A percentile compares a stretch with the other conserved stretches of the same genome.
phyloP scores from a whole-genome alignment of 306 rosid genomes.

The Castanopsis chinensis region DNA sequence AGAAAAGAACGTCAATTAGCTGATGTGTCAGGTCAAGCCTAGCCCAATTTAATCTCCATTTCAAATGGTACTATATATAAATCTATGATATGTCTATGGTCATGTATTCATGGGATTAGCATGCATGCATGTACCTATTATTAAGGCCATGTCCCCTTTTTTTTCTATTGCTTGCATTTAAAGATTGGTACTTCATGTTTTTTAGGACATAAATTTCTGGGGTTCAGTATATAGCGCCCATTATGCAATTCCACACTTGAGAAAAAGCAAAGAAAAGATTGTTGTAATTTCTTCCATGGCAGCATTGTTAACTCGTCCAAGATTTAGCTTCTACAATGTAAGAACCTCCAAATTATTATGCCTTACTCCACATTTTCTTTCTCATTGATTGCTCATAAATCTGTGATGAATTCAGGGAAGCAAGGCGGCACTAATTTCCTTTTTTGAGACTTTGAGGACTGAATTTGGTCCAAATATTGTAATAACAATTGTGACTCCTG shows the following conservation, averaged over 20 bases:
- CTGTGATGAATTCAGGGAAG: slow-evolving; percentile 16
- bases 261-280: slow-evolving; percentile 18
- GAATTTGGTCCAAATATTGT: slow-evolving; percentile 16
- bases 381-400: neutral
- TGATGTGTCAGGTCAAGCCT: no score
- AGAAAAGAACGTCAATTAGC: no score
- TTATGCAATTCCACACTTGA: slow-evolving; percentile 18
- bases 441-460: slow-evolving; percentile 19
- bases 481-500: slow-evolving; percentile 30
- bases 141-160: no score
- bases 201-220: slow-evolving; percentile 22
- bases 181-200: no score
- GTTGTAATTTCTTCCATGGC: slow-evolving; percentile 6
- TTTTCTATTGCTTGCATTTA: no score
- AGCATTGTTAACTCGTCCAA: neutral
- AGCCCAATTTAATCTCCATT: no score
- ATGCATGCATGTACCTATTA: no score
- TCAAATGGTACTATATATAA: no score
- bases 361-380: neutral
- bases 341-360: neutral
- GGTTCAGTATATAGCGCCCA: slow-evolving; percentile 15
- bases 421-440: slow-evolving; percentile 24
- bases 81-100: no score
- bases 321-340: slow-evolving; percentile 3
- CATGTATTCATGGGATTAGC: no score